phyloP scores from a whole-genome alignment of 352 stramenopile species.

The Blastocystis sp. region DNA sequence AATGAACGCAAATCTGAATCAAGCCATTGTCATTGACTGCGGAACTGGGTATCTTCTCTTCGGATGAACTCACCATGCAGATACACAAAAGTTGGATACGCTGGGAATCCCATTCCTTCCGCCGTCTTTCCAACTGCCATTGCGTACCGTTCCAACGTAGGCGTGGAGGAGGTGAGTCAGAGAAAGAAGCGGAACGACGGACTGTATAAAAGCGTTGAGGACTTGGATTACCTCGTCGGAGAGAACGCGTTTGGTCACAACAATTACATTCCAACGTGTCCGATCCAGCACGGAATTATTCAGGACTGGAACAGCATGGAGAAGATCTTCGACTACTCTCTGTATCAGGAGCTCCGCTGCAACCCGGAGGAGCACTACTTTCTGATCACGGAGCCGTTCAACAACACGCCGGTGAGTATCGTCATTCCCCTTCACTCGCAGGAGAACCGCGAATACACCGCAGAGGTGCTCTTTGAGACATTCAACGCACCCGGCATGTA shows the following conservation, averaged over 20 bases:
- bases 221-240: conserved; percentile 87
- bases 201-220: conserved; percentile 77
- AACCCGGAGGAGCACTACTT: conserved; percentile 83
- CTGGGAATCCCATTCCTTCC: conserved; percentile 79
- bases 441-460: conserved; percentile 84
- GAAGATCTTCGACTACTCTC: conserved; percentile 78
- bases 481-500: conserved; percentile 85
- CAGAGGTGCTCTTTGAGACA: conserved; percentile 89
- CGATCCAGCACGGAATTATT: conserved; percentile 66
- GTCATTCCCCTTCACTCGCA: neutral
- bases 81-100: conserved; percentile 89
- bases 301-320: conserved; percentile 86
- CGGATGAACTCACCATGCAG: conserved; percentile 60
- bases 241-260: conserved; percentile 77
- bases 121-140: conserved; percentile 89
- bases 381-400: conserved; percentile 74
- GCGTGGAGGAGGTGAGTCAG: neutral
- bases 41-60: conserved; percentile 72
- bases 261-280: conserved; percentile 79
- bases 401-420: conserved; percentile 71
- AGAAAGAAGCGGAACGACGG: conserved; percentile 59
- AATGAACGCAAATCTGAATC: neutral
- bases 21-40: conserved; percentile 79
- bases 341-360: conserved; percentile 82
- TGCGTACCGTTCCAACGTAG: conserved; percentile 61